phyloP scores from a whole-genome alignment of 1,139 yeast species.

The Yamadazyma atlantica region DNA sequence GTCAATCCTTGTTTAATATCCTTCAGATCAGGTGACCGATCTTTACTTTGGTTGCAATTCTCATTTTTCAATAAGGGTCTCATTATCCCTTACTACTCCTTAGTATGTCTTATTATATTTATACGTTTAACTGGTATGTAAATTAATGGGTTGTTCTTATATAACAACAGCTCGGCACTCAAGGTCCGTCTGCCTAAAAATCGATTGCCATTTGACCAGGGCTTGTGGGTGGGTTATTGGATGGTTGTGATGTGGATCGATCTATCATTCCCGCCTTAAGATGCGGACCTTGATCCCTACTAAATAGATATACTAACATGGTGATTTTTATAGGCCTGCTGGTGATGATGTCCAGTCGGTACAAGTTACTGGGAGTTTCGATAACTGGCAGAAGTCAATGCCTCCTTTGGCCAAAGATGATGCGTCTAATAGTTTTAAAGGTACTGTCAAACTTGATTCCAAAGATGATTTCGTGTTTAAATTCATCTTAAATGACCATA shows the following conservation, averaged over 20 bases:
- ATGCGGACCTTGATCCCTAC: no score
- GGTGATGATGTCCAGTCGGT: conserved; percentile 21
- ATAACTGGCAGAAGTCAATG: conserved; percentile 34
- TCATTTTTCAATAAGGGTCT: not conserved
- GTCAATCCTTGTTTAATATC: no score
- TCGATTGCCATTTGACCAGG: no score
- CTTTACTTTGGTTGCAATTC: not conserved
- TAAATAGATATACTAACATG: conserved; percentile 9
- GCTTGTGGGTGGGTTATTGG: not conserved
- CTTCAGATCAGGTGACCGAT: no score
- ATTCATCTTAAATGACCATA: conserved; percentile 35
- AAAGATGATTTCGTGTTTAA: conserved; percentile 30
- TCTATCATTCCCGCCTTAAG: not conserved
- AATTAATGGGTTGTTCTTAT: no score
- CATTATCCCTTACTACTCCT: conserved; percentile 1
- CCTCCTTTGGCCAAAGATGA: conserved; percentile 17
- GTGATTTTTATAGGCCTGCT: conserved; percentile 11
- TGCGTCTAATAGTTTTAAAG: conserved; percentile 13
- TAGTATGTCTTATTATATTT: conserved; percentile 19
- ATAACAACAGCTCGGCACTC: no score
- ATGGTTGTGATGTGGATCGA: not conserved
- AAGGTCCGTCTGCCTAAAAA: no score
- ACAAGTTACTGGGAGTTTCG: conserved; percentile 44
- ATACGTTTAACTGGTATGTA: conserved; percentile 23
- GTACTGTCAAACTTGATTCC: conserved; percentile 19